Evolutionary conservation across 1,284 basidiomycete species (phyloP).

Genomic region (Caloboletus firmus): DNA sequence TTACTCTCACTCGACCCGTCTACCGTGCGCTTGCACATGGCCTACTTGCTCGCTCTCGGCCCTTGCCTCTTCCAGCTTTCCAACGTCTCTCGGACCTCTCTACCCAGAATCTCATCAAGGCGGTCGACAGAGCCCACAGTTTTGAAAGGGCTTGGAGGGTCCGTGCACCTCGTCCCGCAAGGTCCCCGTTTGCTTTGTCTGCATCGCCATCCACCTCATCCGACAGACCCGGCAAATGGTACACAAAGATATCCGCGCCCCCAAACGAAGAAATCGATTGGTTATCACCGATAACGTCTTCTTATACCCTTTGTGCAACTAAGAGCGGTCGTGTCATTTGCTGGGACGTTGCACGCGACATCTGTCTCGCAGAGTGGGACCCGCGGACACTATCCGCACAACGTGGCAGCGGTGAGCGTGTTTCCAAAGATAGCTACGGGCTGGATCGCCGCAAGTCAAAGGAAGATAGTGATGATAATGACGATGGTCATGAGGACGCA

Average conservation of each 20-base stretch:
- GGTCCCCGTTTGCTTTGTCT: conserved; percentile 31
- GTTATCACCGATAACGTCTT: conserved; percentile 72
- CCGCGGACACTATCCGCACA: conserved; percentile 37
- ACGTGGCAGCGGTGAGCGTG: conserved; percentile 1
- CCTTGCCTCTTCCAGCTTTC: conserved; percentile 67
- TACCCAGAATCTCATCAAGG: conserved; percentile 55
- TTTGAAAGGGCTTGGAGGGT: conserved; percentile 64
- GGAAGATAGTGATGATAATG: conserved; percentile 11
- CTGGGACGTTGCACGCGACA: conserved; percentile 65
- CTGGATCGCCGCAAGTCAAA: conserved; percentile 11
- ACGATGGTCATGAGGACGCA: neutral
- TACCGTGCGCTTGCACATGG: conserved; percentile 61
- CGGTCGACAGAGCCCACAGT: conserved; percentile 59
- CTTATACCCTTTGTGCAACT: conserved; percentile 69
- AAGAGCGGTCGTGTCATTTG: conserved; percentile 74
- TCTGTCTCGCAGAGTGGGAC: conserved; percentile 63
- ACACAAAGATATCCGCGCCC: conserved; percentile 62
- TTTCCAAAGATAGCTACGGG: conserved; percentile 11
- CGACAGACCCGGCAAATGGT: conserved; percentile 43
- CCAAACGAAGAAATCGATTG: conserved; percentile 69
- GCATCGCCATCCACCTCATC: conserved; percentile 16
- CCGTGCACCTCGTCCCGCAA: conserved; percentile 52
- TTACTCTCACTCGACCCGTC: conserved; percentile 61
- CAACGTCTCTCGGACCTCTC: conserved; percentile 62
- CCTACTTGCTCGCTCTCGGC: conserved; percentile 61